Conservation (phyloP, 2,329 filamentous ascomycete genomes). For the Pseudogymnoascus destructans region DNA sequence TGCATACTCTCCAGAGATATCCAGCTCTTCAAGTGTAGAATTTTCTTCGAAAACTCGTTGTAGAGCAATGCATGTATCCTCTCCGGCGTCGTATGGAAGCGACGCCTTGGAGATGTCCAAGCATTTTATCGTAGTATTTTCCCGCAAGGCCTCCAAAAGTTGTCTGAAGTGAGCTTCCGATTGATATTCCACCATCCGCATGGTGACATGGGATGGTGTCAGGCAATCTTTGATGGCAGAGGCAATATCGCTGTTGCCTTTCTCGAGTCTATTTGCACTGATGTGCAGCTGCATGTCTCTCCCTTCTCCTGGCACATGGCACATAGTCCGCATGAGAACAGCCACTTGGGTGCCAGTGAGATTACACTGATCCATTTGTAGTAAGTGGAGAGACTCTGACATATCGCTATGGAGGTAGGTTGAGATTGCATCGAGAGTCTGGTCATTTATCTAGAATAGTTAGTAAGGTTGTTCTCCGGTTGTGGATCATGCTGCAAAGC, state of each 20-base stretch:
- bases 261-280: slow-evolving; percentile 40
- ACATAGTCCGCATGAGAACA: slow-evolving; percentile 51
- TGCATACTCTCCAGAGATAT: slow-evolving; percentile 60
- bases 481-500: background rate
- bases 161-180: slow-evolving; percentile 39
- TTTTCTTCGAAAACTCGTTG: slow-evolving; percentile 55
- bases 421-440: slow-evolving; percentile 51
- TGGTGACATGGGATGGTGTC: slow-evolving; percentile 49
- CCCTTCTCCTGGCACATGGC: slow-evolving; percentile 32
- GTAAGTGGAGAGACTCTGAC: slow-evolving; percentile 45
- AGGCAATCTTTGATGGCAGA: slow-evolving; percentile 37
- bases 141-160: slow-evolving; percentile 46
- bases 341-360: slow-evolving; percentile 52
- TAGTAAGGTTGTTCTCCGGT: slow-evolving; percentile 16
- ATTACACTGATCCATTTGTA: slow-evolving; percentile 55
- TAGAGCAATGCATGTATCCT: slow-evolving; percentile 51
- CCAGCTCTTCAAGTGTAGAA: slow-evolving; percentile 49
- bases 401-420: slow-evolving; percentile 49
- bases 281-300: slow-evolving; percentile 53
- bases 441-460: slow-evolving; percentile 36
- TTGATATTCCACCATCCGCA: slow-evolving; percentile 51
- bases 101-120: slow-evolving; percentile 60
- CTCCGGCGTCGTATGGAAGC: slow-evolving; percentile 53
- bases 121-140: slow-evolving; percentile 48
- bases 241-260: slow-evolving; percentile 37